Evolutionary conservation across 2,329 filamentous ascomycete genomes (phyloP), one percentile per base, ranked within the genome.

Genomic region (Alternaria incomplexa): DNA sequence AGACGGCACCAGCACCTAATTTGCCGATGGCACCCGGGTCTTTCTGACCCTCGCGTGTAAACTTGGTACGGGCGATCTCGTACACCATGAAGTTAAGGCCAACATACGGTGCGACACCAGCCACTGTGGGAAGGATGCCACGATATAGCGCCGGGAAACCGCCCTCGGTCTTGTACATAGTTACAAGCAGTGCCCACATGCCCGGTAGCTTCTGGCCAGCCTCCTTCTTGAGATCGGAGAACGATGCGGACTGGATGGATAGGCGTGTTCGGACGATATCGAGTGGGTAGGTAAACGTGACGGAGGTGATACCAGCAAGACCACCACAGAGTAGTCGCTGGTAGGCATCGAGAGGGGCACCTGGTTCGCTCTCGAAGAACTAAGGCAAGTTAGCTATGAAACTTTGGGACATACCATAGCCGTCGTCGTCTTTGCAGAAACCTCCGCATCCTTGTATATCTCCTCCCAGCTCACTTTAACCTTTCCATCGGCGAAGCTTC

Each of bases 71-170:
- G 62, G 94, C 90, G 52, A 91, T 91, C 80, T 99, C 96, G 81
- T 99, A 99, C 6, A 93, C 93, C 93, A 98, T 98, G 80, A 99
- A 99, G 80, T 99, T 99, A 58, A 99, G 85, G 43, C 96, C 96
- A 65, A 99, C 95, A 79, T 98, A 98, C 70, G 96, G 96, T 44
- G 96, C 96, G 32, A 99, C 96, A 53, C 96, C 96, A 44, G 95
- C 93, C 36, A 99, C 90, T 0, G 96, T 99, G 3, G 96, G 96
- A 55, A 97, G 81, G 66, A 99, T 97, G 58, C 96, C 96, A 64
- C 96, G 89, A 79, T 99, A 99, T n/a, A 99, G 84, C 4, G 95
- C 95, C 57, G 84, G 75, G 53, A 96, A 73, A 11, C 96, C 96
- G 32, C 96, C 96, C 82, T 99, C 96, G 5, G 89, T 93, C 79